Conservation (phyloP, 805 yeast genomes). For the Diddensiella caesifluorescens region DNA sequence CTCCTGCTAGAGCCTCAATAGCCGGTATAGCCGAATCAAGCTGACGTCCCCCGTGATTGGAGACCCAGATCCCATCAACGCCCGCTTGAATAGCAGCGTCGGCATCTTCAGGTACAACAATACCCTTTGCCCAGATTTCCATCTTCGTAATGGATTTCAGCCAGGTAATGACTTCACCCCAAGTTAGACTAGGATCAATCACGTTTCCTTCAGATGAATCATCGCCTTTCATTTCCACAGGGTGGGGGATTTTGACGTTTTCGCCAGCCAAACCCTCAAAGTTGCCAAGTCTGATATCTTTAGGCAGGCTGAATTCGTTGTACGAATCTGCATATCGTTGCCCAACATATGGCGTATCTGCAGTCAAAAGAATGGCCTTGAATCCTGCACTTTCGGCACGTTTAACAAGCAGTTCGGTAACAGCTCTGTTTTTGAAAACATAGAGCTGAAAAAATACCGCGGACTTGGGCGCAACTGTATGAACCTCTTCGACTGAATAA, state of each 20-base stretch:
- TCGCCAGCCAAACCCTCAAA: slow-evolving; percentile 18
- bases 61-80: slow-evolving; percentile 57
- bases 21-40: slow-evolving; percentile 59
- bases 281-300: slow-evolving; percentile 26
- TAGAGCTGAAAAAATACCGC: slow-evolving; percentile 29
- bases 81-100: slow-evolving; percentile 55
- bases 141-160: slow-evolving; percentile 34
- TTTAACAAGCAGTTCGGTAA: slow-evolving; percentile 23
- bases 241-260: slow-evolving; percentile 21
- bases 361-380: slow-evolving; percentile 48
- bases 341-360: slow-evolving; percentile 53
- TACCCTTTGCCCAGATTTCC: slow-evolving; percentile 54
- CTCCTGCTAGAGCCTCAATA: slow-evolving; percentile 57
- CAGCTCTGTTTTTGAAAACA: slow-evolving; percentile 27
- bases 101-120: slow-evolving; percentile 62
- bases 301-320: slow-evolving; percentile 27
- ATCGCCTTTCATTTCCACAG: slow-evolving; percentile 16
- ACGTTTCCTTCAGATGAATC: slow-evolving; percentile 14
- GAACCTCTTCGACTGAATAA: slow-evolving; percentile 25
- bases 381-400: slow-evolving; percentile 30
- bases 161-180: slow-evolving; percentile 31
- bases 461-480: slow-evolving; percentile 21
- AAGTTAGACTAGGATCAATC: slow-evolving; percentile 27
- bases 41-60: slow-evolving; percentile 74
- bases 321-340: slow-evolving; percentile 44